Percentiles rank a stretch among this genome's conserved stretches.
Conservation (phyloP, 129 eudicot genomes). For the Cynara cardunculus region DNA sequence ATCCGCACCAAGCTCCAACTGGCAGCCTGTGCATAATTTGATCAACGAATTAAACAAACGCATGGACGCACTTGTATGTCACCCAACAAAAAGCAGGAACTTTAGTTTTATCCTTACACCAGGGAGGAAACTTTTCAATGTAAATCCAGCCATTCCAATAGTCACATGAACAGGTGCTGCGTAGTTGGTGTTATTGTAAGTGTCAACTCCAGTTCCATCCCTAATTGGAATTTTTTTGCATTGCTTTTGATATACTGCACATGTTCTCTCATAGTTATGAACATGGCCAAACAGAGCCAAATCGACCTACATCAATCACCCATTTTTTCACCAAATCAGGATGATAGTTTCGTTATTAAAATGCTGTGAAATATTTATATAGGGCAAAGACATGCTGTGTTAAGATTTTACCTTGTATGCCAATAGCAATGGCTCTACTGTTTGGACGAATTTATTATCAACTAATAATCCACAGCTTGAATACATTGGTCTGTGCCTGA, state of each 20-base stretch:
- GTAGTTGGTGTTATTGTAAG: constrained; percentile 57
- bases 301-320: constrained; percentile 54
- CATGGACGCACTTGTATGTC: background rate
- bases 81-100: background rate
- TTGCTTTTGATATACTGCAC: constrained; percentile 54
- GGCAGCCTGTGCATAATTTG: constrained; percentile 51
- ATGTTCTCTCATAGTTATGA: constrained; percentile 92
- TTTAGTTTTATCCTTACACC: background rate
- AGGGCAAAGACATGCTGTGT: background rate
- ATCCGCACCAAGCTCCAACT: constrained; percentile 69
- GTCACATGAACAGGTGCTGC: constrained; percentile 81
- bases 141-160: constrained; percentile 97
- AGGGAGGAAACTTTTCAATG: background rate
- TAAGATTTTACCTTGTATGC: constrained; percentile 48
- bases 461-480: constrained; percentile 41
- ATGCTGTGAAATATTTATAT: background rate
- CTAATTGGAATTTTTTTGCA: constrained; percentile 70
- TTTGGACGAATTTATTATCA: constrained; percentile 48
- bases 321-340: background rate
- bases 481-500: constrained; percentile 96
- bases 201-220: constrained; percentile 61
- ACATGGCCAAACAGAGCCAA: constrained; percentile 84
- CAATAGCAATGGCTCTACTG: constrained; percentile 81
- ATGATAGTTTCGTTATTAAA: background rate
- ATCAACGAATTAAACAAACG: background rate